Evolutionary conservation across 768 basidiomycete genomes (phyloP).

Genomic region (Mycena polygramma): DNA sequence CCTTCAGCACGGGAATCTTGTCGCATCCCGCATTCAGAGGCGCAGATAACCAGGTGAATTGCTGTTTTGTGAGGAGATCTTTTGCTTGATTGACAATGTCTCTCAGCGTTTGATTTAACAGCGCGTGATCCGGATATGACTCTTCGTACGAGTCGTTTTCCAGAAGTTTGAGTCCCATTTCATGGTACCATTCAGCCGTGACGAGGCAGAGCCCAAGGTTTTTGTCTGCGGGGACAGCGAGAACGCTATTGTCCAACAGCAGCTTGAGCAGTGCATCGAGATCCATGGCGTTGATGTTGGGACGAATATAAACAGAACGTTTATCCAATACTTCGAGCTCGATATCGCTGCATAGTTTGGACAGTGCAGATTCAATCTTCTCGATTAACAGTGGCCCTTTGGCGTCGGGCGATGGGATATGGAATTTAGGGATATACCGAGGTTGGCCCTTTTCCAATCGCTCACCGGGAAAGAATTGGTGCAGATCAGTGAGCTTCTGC

Average conservation of each 20-base stretch:
- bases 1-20: not conserved
- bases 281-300: conserved; percentile 24
- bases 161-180: conserved; percentile 24
- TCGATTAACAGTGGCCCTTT: not conserved
- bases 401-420: not conserved
- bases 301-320: conserved; percentile 12
- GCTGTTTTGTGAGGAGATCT: conserved; percentile 10
- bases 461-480: not conserved
- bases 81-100: not conserved
- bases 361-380: conserved; percentile 16
- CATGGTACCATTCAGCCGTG: conserved; percentile 30
- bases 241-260: conserved; percentile 5
- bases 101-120: too few species aligned
- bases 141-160: conserved; percentile 24
- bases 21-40: not conserved
- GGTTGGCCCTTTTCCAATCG: not conserved
- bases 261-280: conserved; percentile 21
- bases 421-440: not conserved
- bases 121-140: not conserved
- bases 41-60: not conserved
- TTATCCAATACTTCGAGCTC: conserved; percentile 26
- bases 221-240: conserved; percentile 35
- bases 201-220: conserved; percentile 34
- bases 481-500: not conserved
- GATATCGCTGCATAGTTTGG: conserved; percentile 17